These are phyloP conservation scores for Sechiopsis laciniata DNA, from an alignment of 306 rosid genomes.

Conservation along the genomic window DNA sequence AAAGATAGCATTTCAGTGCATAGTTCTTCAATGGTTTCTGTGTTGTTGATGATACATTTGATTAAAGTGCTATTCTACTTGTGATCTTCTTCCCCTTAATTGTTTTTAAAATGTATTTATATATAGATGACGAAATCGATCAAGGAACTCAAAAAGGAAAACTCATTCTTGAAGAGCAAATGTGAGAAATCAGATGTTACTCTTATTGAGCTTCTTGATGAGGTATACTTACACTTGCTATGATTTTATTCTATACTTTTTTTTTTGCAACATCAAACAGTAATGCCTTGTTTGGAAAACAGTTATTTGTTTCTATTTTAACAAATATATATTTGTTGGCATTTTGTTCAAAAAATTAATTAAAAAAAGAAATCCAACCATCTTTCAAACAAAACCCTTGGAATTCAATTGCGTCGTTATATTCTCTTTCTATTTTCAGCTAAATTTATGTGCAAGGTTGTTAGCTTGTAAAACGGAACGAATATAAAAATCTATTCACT, in stretches of 20 bases:
- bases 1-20: background rate
- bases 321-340: background rate
- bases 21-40: constrained; percentile 23
- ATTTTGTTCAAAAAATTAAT: background rate
- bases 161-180: constrained; percentile 82
- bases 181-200: constrained; percentile 76
- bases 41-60: background rate
- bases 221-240: constrained; percentile 43
- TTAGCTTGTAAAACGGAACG: too few species aligned
- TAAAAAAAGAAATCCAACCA: background rate
- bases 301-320: background rate
- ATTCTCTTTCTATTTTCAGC: background rate
- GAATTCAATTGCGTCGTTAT: background rate
- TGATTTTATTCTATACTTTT: background rate
- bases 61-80: constrained; percentile 11
- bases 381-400: background rate
- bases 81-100: background rate
- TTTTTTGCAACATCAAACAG: constrained; percentile 1
- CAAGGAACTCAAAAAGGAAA: constrained; percentile 95
- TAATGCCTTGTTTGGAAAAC: background rate
- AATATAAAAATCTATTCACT: too few species aligned
- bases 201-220: constrained; percentile 75
- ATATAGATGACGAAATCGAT: constrained; percentile 83
- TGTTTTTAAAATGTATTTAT: background rate
- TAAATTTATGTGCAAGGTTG: background rate